A percentile compares a stretch with the other conserved stretches of the same genome.
Conservation (phyloP, 495 filamentous ascomycete species). For the Daldinia decipiens region DNA sequence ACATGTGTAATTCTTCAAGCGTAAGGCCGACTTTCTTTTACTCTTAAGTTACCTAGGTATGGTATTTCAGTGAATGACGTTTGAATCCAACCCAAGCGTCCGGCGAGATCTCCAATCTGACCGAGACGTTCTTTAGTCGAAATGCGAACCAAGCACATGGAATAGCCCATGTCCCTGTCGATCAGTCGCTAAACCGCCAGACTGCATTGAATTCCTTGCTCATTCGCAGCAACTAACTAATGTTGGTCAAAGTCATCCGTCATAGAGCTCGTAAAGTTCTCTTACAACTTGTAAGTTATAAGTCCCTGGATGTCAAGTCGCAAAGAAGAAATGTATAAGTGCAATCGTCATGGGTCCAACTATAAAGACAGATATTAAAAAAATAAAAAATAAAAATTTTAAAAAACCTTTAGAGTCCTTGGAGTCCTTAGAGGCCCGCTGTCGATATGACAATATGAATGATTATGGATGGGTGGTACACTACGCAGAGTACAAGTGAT, state of each 20-base stretch:
- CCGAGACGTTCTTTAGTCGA: slow-evolving; percentile 16
- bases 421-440: slow-evolving; percentile 4
- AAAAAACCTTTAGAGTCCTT: neutral
- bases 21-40: neutral
- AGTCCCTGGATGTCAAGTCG: neutral
- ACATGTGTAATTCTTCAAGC: neutral
- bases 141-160: slow-evolving; percentile 30
- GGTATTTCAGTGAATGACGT: neutral
- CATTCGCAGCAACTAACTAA: slow-evolving; percentile 10
- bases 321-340: neutral
- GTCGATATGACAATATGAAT: neutral
- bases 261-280: slow-evolving; percentile 15
- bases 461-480: slow-evolving; percentile 3
- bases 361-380: neutral
- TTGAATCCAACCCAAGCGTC: slow-evolving; percentile 16
- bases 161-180: slow-evolving; percentile 36
- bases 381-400: no score
- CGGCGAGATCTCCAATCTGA: slow-evolving; percentile 21
- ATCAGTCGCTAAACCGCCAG: slow-evolving; percentile 21
- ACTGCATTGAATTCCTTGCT: slow-evolving; percentile 5
- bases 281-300: neutral
- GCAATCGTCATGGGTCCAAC: slow-evolving; percentile 2
- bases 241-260: slow-evolving; percentile 2
- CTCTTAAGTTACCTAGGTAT: no score
- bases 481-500: slow-evolving; percentile 26